Evolutionary conservation across 331 rosid genomes (phyloP).

Genomic region (Pyracantha coccinea): DNA sequence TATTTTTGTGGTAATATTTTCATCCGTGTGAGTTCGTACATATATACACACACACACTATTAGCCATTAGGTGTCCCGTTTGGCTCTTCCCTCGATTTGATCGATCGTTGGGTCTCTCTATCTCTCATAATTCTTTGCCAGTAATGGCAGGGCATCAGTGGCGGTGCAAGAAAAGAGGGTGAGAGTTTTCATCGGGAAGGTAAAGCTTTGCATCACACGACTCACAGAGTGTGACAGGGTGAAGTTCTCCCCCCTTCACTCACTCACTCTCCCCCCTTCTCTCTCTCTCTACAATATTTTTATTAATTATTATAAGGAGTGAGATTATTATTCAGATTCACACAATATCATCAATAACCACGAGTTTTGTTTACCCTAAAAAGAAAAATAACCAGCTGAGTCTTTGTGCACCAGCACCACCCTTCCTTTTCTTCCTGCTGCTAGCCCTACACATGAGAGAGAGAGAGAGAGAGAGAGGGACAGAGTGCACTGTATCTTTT

Average conservation of each 20-base stretch:
- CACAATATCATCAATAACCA: not conserved
- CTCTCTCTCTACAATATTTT: not conserved
- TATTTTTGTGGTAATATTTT: no score
- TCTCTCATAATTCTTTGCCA: conserved; percentile 33
- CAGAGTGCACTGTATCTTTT: not conserved
- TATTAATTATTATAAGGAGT: no score
- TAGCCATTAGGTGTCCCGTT: conserved; percentile 32
- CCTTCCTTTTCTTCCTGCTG: not conserved
- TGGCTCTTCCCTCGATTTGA: conserved; percentile 76
- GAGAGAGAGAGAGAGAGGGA: not conserved
- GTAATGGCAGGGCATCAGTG: conserved; percentile 69
- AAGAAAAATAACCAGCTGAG: not conserved
- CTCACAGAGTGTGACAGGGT: not conserved
- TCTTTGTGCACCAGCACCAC: not conserved
- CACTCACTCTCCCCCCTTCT: not conserved
- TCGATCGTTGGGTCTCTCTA: conserved; percentile 26
- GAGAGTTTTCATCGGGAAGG: conserved; percentile 94
- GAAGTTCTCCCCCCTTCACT: not conserved
- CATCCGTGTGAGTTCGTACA: not conserved
- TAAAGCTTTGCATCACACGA: conserved; percentile 37
- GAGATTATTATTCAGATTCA: no score
- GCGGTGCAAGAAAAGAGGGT: conserved; percentile 53
- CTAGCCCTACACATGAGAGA: not conserved
- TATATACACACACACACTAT: not conserved
- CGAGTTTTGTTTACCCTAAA: not conserved